Evolutionary conservation across 306 rosid species (phyloP), one percentile per base, ranked within the genome.

Genomic region (Malus orientalis): DNA sequence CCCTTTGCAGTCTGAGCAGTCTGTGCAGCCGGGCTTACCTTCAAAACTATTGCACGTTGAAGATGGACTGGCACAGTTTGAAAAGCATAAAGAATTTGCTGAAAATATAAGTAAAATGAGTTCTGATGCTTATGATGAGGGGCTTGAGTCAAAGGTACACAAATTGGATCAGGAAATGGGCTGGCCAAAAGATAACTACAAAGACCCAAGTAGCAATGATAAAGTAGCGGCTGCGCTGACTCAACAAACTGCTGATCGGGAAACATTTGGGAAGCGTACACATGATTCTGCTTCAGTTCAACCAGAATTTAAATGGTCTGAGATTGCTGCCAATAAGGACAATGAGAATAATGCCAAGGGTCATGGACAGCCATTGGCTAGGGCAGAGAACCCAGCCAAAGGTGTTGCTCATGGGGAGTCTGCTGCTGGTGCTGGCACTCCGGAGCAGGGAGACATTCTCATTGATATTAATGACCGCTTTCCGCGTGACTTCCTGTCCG

Each of bases 381-480:
- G 30, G 63, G 32, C 78, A 19, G 83, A 80, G 62, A 81, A 81
- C 73, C 74, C 77, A 32, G 42, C 64, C 12, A 51, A 54, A 54
- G 85, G 64, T 70, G 76, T 61, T 74, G 60, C 86, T 67, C 77
- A 42, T 62, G 88, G 32, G 4, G 67, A 78, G 70, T 22, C 90
- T 61, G 65, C 83, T 59, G 78, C 57, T 84, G 84, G 29, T 82
- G 84, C 74, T 65, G 64, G 51, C 70, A 82, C 79, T 82, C 75
- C 84, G 3, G 84, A 75, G 65, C 92, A 86, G 13, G 90, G 86
- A 60, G 91, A 86, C 64, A 88, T 88, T 78, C 86, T 84, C 73
- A 88, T 88, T 78, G 88, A 88, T 71, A 88, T 88, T 73, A 81
- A 86, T 80, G 92, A 88, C 19, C 87, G 92, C 16, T 88, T 88